Conservation (phyloP, 2,329 filamentous ascomycete genomes). For the Metarhizium anisopliae region DNA sequence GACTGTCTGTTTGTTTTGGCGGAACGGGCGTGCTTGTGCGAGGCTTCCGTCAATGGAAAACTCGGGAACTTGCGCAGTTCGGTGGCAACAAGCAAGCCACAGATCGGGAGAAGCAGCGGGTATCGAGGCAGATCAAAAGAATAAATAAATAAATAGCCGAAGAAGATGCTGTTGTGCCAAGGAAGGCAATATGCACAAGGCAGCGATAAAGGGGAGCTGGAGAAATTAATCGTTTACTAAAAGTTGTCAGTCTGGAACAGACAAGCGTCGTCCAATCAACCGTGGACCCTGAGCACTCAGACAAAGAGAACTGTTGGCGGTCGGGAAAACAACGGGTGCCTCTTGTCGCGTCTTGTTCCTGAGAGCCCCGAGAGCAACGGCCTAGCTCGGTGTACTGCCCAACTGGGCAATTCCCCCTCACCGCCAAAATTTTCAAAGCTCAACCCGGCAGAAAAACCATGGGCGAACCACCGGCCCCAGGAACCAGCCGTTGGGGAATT, state of each 20-base stretch:
- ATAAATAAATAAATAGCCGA: conserved; percentile 1
- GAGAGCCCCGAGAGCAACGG: neutral
- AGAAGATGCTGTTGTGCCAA: conserved; percentile 2
- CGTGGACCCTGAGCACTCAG: conserved; percentile 13
- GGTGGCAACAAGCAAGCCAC: neutral
- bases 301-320: conserved; percentile 8
- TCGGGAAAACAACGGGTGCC: conserved; percentile 13
- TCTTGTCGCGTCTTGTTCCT: neutral
- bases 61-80: neutral
- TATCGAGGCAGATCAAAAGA: neutral
- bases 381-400: neutral
- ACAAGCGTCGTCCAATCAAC: conserved; percentile 31
- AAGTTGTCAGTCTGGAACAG: neutral
- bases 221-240: conserved; percentile 6
- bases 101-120: neutral
- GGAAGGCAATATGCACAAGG: conserved; percentile 3
- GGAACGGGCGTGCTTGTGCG: neutral
- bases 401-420: conserved; percentile 7
- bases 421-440: conserved; percentile 15
- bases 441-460: conserved; percentile 14
- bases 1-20: conserved; percentile 13
- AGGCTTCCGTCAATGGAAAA: neutral
- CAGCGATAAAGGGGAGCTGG: conserved; percentile 9
- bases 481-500: neutral
- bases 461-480: neutral